Conservation (phyloP, 106 monocot genomes). For the Dendrobium nobile region DNA sequence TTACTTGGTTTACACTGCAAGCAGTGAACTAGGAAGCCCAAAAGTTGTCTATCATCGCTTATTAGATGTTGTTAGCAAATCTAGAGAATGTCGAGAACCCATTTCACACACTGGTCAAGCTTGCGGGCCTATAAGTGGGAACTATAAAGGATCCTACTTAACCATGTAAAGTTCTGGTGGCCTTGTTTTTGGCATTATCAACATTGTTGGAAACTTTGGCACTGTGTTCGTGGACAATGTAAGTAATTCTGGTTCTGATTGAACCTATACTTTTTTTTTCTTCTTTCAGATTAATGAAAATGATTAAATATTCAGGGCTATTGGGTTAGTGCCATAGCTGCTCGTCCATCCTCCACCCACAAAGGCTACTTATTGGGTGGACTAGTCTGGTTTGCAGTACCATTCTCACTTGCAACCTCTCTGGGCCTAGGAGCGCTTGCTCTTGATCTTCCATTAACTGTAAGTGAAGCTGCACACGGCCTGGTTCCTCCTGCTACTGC, state of each 20-base stretch:
- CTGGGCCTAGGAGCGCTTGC: conserved; percentile 92
- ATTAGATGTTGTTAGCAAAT: conserved; percentile 46
- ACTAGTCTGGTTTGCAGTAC: conserved; percentile 96
- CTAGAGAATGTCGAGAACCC: conserved; percentile 51
- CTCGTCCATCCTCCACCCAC: conserved; percentile 96
- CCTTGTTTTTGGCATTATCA: conserved; percentile 94
- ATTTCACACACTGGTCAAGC: conserved; percentile 64
- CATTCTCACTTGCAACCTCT: conserved; percentile 91
- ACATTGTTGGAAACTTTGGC: conserved; percentile 97
- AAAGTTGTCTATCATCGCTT: conserved; percentile 65
- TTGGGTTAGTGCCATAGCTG: conserved; percentile 97
- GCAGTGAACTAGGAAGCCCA: conserved; percentile 81
- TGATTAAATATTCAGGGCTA: conserved; percentile 56
- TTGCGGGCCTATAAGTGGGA: conserved; percentile 89
- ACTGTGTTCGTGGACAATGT: conserved; percentile 99
- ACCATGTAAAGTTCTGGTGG: conserved; percentile 97
- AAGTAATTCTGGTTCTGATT: conserved; percentile 13
- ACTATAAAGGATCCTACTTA: conserved; percentile 80
- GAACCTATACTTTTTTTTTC: not conserved
- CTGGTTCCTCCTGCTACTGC: conserved; percentile 97
- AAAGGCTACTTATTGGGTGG: conserved; percentile 96
- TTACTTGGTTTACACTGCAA: conserved; percentile 76
- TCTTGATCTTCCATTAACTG: conserved; percentile 85
- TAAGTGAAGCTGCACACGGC: conserved; percentile 65
- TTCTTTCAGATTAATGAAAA: not conserved